Evolutionary conservation across 805 yeast genomes (phyloP).

Genomic region (Saturnispora quitensis): DNA sequence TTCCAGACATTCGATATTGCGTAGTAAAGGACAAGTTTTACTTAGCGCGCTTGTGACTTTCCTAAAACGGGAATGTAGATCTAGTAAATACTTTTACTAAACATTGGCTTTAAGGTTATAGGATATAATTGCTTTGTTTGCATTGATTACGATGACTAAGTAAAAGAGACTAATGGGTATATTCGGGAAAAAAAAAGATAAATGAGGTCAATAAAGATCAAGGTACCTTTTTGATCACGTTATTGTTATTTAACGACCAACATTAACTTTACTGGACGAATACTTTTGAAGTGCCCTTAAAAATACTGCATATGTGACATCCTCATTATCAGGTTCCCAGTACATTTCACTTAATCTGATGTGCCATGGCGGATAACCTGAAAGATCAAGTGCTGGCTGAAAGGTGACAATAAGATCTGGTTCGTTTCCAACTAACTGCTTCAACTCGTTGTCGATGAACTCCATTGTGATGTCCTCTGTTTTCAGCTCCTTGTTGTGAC

Average conservation of each 20-base stretch:
- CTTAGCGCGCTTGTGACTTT: background rate
- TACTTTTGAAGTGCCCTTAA: conserved; percentile 67
- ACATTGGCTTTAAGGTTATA: background rate
- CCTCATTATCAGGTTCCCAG: conserved; percentile 81
- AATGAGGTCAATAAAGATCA: background rate
- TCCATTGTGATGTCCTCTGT: conserved; percentile 64
- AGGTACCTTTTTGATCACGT: background rate
- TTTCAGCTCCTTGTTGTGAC: conserved; percentile 49
- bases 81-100: no score
- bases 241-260: conserved; percentile 52
- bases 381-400: conserved; percentile 80
- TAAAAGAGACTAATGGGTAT: background rate
- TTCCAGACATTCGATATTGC: background rate
- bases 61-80: background rate
- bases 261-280: conserved; percentile 75
- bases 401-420: conserved; percentile 84
- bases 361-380: conserved; percentile 98
- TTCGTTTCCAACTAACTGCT: conserved; percentile 76
- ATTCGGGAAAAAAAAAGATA: background rate
- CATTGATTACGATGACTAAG: background rate
- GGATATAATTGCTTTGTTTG: background rate
- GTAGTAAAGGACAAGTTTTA: background rate
- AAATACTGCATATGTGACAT: conserved; percentile 75
- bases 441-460: conserved; percentile 64
- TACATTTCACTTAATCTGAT: conserved; percentile 81